These are phyloP conservation scores for Rhizoctonia solani DNA, from an alignment of 1,284 basidiomycete species.

Conservation along the genomic window DNA sequence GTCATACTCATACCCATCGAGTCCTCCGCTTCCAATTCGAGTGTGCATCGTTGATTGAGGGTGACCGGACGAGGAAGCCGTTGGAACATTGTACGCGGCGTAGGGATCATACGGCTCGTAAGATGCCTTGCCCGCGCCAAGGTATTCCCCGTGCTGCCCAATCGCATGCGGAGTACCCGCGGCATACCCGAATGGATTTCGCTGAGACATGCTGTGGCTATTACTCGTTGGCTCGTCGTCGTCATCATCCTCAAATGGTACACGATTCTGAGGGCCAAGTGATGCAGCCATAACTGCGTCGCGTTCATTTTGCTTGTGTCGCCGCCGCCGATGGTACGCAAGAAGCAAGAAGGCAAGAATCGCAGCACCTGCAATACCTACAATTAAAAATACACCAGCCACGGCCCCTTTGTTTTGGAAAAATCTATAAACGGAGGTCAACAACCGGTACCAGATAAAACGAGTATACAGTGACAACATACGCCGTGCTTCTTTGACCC, in stretches of 20 bases:
- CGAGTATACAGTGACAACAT: background rate
- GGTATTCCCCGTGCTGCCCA: conserved; percentile 32
- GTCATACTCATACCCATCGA: conserved; percentile 35
- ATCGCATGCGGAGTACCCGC: conserved; percentile 33
- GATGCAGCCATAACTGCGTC: conserved; percentile 64
- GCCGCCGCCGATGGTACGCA: conserved; percentile 64
- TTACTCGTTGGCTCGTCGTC: conserved; percentile 20
- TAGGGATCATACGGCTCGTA: conserved; percentile 27
- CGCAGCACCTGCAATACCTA: conserved; percentile 69
- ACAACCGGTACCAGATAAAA: background rate
- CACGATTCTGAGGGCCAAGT: conserved; percentile 28
- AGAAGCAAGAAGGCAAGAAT: conserved; percentile 73
- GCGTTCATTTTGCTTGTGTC: conserved; percentile 61
- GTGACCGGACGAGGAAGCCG: conserved; percentile 21
- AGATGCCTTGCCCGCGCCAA: background rate
- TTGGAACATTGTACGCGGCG: background rate
- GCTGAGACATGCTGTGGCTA: conserved; percentile 7
- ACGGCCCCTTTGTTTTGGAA: conserved; percentile 76
- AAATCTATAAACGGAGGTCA: conserved; percentile 57
- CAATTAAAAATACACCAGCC: conserved; percentile 73
- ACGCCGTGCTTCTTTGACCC: conserved; percentile 19
- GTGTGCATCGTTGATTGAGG: conserved; percentile 29
- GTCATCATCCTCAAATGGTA: conserved; percentile 22
- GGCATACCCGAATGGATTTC: conserved; percentile 12
- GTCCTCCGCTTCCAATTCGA: conserved; percentile 11